Percentiles rank a stretch among this genome's conserved stretches.
Evolutionary conservation across 495 filamentous ascomycete species (phyloP).

Genomic region (Staphylotrichum longicolle): DNA sequence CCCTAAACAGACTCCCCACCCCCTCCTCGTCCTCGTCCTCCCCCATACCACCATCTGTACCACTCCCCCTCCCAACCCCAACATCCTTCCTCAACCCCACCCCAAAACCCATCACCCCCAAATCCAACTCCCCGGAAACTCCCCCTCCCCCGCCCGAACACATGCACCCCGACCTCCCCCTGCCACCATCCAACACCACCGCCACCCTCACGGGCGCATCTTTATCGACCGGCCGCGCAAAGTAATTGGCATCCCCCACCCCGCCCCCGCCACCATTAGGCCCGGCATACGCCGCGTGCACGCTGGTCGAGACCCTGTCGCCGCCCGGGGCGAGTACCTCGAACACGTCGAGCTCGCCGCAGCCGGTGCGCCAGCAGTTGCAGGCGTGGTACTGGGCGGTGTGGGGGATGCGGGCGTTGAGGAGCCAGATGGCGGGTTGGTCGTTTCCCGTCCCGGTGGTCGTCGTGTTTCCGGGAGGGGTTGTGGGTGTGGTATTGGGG

Average conservation of each 20-base stretch:
- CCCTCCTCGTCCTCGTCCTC: not conserved
- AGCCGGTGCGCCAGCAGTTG: conserved; percentile 63
- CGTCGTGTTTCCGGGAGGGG: conserved; percentile 44
- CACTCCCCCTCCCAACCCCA: not conserved
- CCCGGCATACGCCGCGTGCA: conserved; percentile 49
- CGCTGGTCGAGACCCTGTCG: conserved; percentile 53
- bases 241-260: conserved; percentile 59
- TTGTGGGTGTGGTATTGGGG: conserved; percentile 17
- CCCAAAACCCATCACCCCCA: conserved; percentile 5
- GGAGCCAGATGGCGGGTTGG: conserved; percentile 61
- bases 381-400: conserved; percentile 64
- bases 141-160: conserved; percentile 29
- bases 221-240: conserved; percentile 55
- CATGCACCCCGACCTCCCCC: conserved; percentile 36
- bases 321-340: conserved; percentile 58
- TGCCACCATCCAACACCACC: conserved; percentile 52
- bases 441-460: conserved; percentile 27
- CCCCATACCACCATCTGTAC: not conserved
- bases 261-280: conserved; percentile 41
- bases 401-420: conserved; percentile 66
- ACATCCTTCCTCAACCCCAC: not conserved
- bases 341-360: conserved; percentile 71
- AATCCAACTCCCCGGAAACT: not conserved
- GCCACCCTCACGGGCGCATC: conserved; percentile 54
- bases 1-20: not conserved